Evolutionary conservation across 495 filamentous ascomycete species (phyloP), one percentile per base, ranked within the genome.

Genomic region (Trichocladium antarcticum): DNA sequence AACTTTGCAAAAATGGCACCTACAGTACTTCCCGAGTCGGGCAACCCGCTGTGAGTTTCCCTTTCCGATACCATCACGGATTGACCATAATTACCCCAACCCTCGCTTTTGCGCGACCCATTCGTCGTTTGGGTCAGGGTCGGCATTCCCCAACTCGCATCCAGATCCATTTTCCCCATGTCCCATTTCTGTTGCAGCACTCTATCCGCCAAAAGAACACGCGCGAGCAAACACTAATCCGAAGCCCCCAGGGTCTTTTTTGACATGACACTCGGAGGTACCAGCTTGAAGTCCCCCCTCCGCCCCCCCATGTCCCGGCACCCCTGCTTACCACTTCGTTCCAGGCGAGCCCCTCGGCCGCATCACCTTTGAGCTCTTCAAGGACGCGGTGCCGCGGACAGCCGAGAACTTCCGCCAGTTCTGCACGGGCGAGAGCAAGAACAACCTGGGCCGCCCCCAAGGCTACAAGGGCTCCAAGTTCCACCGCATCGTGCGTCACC

Each of bases 341-440:
- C 5, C 42, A 95, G 90, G 89, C 34, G 89, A 96, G 56, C 80
- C 87, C 19, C 78, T 98, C 16, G 93, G 93, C 49, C 82, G 90
- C 27, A 80, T 98, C 54, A 92, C 89, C 58, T 89, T 98, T 64
- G 87, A 96, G 66, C 82, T 98, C 50, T 96, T 89, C 74, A 80
- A 82, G 36, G 74, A 92, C 61, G 70, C 81, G 7, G 85, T 85
- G 0, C 93, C 92, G 27, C 79, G 80, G 51, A 97, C 92, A 6
- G 88, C 90, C 15, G 92, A 96, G 68, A 97, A 98, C 68, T 96
- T 98, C 65, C 85, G 90, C 12, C 87, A 93, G 61, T 94, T 93
- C 68, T 97, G 93, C 68, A 97, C 89, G 0, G 93, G 92, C 50
- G 92, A 97, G 69, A 82, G 73, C 41, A 96, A 89, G 70, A 85